Conservation (phyloP, 164 flowering plant genomes). For the Piper longum region DNA sequence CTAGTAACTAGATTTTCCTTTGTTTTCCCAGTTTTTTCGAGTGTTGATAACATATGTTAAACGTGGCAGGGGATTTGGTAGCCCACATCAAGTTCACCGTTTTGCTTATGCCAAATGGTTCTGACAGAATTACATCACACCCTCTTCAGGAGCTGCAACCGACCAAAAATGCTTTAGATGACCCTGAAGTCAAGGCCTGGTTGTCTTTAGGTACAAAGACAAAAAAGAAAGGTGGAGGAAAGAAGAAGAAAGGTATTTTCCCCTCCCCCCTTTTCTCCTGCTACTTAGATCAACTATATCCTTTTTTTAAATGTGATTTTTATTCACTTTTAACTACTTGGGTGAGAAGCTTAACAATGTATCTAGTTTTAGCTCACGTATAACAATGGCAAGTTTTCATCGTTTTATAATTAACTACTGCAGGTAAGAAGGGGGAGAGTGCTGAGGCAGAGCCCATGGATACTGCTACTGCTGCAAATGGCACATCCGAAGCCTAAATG, state of each 20-base stretch:
- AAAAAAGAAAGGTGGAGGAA: constrained; percentile 92
- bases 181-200: constrained; percentile 95
- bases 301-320: too few relatives aligned
- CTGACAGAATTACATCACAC: constrained; percentile 76
- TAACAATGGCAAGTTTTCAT: neutral
- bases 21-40: too few relatives aligned
- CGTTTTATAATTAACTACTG: neutral
- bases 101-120: constrained; percentile 91
- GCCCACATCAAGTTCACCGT: constrained; percentile 96
- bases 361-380: too few relatives aligned
- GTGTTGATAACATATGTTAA: neutral
- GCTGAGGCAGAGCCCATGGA: constrained; percentile 60
- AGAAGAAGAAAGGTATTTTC: constrained; percentile 79
- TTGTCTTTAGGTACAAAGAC: constrained; percentile 65
- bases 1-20: too few relatives aligned
- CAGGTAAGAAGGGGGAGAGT: constrained; percentile 68
- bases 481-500: constrained; percentile 24
- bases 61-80: constrained; percentile 58
- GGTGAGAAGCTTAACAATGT: too few relatives aligned
- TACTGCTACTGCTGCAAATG: constrained; percentile 25
- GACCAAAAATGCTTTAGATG: constrained; percentile 46
- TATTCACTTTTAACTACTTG: too few relatives aligned
- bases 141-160: constrained; percentile 69
- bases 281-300: neutral
- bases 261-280: neutral